Conservation (phyloP, 768 basidiomycete species). For the Phallus indusiatus region DNA sequence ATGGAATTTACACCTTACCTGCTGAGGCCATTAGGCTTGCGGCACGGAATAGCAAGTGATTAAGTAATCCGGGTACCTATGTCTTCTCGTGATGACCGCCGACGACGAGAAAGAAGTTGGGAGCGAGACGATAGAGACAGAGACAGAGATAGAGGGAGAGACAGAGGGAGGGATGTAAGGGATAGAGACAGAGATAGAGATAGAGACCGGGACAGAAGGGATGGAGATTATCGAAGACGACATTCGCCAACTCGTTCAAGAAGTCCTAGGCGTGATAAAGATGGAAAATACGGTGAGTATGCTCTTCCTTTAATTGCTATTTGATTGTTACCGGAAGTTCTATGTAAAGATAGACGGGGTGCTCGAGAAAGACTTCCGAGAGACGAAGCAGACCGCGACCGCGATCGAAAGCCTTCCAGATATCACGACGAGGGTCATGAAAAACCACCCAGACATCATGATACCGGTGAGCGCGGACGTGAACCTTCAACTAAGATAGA, state of each 20-base stretch:
- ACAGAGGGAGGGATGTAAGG: slow-evolving; percentile 28
- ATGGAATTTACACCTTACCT: not conserved
- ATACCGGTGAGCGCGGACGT: slow-evolving; percentile 20
- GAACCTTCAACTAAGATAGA: slow-evolving; percentile 10
- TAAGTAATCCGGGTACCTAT: slow-evolving; percentile 25
- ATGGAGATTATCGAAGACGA: slow-evolving; percentile 17
- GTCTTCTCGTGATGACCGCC: slow-evolving; percentile 48
- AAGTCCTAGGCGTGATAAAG: slow-evolving; percentile 13
- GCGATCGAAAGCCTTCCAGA: slow-evolving; percentile 29
- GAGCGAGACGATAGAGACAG: slow-evolving; percentile 41
- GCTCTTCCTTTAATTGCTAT: not conserved
- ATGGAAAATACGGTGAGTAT: slow-evolving; percentile 4
- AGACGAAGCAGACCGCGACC: slow-evolving; percentile 10
- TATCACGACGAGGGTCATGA: slow-evolving; percentile 20
- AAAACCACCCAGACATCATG: slow-evolving; percentile 26
- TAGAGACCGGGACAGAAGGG: slow-evolving; percentile 19
- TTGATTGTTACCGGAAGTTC: not conserved
- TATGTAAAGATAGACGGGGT: slow-evolving; percentile 6
- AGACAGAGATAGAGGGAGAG: slow-evolving; percentile 33
- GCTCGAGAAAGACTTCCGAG: slow-evolving; percentile 2
- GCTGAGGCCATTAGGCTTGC: too few species aligned
- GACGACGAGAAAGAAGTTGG: slow-evolving; percentile 56
- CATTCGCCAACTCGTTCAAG: slow-evolving; percentile 15
- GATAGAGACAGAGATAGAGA: slow-evolving; percentile 25
- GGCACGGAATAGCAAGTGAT: not conserved